phyloP scores from a whole-genome alignment of 2,329 filamentous ascomycete species.

The Penicillium sp. region DNA sequence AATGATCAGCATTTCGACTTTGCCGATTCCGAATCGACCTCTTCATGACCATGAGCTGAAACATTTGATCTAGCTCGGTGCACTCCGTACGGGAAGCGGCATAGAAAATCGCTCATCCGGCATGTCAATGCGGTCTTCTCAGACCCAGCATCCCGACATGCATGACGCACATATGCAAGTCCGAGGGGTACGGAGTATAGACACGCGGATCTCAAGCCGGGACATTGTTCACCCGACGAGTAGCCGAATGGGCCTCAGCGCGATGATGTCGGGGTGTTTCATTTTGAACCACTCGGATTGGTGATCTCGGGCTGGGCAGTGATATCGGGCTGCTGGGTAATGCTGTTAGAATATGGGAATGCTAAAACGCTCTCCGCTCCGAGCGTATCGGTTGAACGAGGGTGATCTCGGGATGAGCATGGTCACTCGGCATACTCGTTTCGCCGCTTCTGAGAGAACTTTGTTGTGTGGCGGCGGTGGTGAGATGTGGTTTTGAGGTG shows the following conservation, averaged over 20 bases:
- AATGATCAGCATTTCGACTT: no score
- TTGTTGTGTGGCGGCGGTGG: not conserved
- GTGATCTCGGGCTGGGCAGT: not conserved
- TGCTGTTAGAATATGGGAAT: not conserved
- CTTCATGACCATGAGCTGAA: no score
- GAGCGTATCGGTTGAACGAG: not conserved
- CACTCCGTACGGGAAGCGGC: no score
- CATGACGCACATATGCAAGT: not conserved
- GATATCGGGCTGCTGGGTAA: not conserved
- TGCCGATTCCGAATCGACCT: no score
- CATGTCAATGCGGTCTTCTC: not conserved
- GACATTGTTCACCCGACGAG: not conserved
- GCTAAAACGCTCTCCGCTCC: not conserved
- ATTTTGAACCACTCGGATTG: not conserved
- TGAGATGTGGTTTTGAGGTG: not conserved
- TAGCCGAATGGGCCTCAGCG: not conserved
- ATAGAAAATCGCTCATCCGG: no score
- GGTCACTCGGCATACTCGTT: not conserved
- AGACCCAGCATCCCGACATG: not conserved
- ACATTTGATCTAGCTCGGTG: no score
- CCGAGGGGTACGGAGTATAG: not conserved
- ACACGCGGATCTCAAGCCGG: not conserved
- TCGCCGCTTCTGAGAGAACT: not conserved
- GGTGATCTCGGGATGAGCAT: not conserved
- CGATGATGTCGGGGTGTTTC: not conserved